These are phyloP conservation scores for Rhizopus sp. DNA, from an alignment of 371 early-diverging fungal species.

Conservation along the genomic window DNA sequence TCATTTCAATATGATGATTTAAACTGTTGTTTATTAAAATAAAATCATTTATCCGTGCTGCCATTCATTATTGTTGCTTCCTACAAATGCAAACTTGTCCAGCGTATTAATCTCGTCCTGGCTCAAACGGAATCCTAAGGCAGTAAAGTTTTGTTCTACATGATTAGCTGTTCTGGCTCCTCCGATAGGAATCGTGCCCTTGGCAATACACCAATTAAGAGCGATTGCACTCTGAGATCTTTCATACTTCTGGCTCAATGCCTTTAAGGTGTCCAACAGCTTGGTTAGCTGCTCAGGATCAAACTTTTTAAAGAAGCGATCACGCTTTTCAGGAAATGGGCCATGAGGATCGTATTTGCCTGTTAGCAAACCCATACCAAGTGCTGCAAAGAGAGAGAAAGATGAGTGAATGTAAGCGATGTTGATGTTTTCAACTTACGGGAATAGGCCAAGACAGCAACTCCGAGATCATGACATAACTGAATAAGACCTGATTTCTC, in stretches of 20 bases:
- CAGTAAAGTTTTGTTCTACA: conserved; percentile 48
- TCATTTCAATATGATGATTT: neutral
- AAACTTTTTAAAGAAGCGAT: conserved; percentile 19
- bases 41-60: conserved; percentile 45
- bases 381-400: conserved; percentile 18
- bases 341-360: conserved; percentile 53
- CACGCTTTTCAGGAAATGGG: conserved; percentile 37
- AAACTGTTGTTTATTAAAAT: neutral
- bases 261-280: conserved; percentile 28
- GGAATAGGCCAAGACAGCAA: conserved; percentile 63
- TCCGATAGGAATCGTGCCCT: conserved; percentile 59
- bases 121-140: conserved; percentile 54
- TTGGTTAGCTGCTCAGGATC: conserved; percentile 30
- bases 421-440: conserved; percentile 26
- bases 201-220: conserved; percentile 50
- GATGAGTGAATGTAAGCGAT: neutral
- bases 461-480: conserved; percentile 58
- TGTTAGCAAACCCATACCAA: conserved; percentile 53
- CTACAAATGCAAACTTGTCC: conserved; percentile 46
- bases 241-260: conserved; percentile 30
- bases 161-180: conserved; percentile 57
- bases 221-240: conserved; percentile 40
- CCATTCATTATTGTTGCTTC: conserved; percentile 44
- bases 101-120: conserved; percentile 48
- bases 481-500: conserved; percentile 55